Percentiles rank a stretch among this genome's conserved stretches.
Conservation (phyloP, 1,284 basidiomycete genomes). For the Ustilago curta region DNA sequence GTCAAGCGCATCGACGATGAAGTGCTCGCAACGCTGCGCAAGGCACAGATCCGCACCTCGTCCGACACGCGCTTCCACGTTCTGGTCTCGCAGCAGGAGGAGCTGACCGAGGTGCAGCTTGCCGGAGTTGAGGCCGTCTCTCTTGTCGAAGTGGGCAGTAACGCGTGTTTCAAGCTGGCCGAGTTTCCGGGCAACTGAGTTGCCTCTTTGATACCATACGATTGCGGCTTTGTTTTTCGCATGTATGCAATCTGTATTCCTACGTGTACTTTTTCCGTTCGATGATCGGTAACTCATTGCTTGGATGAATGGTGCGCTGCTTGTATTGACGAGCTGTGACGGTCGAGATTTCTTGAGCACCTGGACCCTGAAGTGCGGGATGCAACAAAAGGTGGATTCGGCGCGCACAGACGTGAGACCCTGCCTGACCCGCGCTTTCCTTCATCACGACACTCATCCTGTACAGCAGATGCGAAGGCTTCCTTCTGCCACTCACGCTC, state of each 20-base stretch:
- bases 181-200: conserved; percentile 28
- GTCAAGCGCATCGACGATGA: conserved; percentile 36
- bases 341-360: background rate
- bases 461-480: background rate
- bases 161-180: conserved; percentile 19
- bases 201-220: too few species aligned
- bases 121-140: conserved; percentile 31
- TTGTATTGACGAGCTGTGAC: too few species aligned
- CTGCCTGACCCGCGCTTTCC: background rate
- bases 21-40: conserved; percentile 32
- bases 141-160: conserved; percentile 6
- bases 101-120: conserved; percentile 17
- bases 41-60: conserved; percentile 13
- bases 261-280: background rate
- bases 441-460: conserved; percentile 14
- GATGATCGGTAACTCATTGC: background rate
- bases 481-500: background rate
- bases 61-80: conserved; percentile 35
- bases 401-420: conserved; percentile 10
- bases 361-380: conserved; percentile 11
- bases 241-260: conserved; percentile 2
- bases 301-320: background rate
- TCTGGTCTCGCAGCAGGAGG: conserved; percentile 12
- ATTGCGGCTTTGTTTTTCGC: background rate
- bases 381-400: conserved; percentile 3